Conservation (phyloP, 1,284 basidiomycete species). For the Apiotrichum siamense region DNA sequence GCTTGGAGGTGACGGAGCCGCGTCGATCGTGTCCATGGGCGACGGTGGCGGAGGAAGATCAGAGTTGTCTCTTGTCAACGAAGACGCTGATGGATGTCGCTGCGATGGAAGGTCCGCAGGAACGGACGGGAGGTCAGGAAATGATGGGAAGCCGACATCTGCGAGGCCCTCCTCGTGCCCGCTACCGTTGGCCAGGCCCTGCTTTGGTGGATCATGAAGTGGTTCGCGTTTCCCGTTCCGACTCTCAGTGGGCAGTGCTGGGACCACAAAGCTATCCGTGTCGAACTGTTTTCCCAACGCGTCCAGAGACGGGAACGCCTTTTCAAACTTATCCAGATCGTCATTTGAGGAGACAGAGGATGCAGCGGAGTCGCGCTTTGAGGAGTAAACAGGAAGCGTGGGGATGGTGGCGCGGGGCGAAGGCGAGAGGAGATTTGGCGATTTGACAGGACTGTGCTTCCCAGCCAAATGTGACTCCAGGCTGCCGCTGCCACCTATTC, state of each 20-base stretch:
- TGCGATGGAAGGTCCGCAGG: constrained; percentile 11
- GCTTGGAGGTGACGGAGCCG: constrained; percentile 18
- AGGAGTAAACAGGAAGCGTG: background rate
- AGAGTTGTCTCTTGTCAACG: background rate
- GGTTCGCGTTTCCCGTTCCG: background rate
- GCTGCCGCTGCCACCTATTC: too few species aligned
- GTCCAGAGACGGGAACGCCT: constrained; percentile 40
- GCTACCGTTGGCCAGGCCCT: background rate
- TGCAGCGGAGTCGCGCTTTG: background rate
- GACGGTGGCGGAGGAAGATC: constrained; percentile 1
- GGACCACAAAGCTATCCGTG: constrained; percentile 10
- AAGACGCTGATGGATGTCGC: background rate
- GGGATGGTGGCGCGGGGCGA: background rate
- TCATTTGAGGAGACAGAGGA: background rate
- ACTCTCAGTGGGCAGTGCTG: background rate
- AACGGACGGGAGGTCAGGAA: constrained; percentile 14
- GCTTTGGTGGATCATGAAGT: constrained; percentile 3
- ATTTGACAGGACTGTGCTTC: too few species aligned
- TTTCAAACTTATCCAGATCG: constrained; percentile 28
- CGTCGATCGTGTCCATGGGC: background rate
- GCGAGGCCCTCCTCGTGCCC: background rate
- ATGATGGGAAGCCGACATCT: constrained; percentile 2
- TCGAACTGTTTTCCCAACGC: constrained; percentile 43
- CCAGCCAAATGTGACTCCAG: too few species aligned
- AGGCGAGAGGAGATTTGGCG: too few species aligned